Percentiles rank a stretch among this genome's conserved stretches.
phyloP scores from a whole-genome alignment of 2,329 filamentous ascomycete species.

The Ampelomyces quisqualis region DNA sequence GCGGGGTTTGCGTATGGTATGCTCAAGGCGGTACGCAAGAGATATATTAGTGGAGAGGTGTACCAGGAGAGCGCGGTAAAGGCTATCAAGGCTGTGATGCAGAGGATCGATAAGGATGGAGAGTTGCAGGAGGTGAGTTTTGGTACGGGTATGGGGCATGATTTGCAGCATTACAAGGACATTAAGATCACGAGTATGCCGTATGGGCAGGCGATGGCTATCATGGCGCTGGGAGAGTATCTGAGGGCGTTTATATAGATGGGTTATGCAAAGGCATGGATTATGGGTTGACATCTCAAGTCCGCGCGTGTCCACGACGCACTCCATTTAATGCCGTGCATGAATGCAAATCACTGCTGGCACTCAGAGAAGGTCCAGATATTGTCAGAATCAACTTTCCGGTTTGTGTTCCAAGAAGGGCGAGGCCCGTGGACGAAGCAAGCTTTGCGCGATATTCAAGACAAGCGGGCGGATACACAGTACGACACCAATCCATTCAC shows the following conservation, averaged over 20 bases:
- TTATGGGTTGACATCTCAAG: not conserved
- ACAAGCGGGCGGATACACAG: constrained; percentile 6
- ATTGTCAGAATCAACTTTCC: constrained; percentile 5
- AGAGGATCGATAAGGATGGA: constrained; percentile 64
- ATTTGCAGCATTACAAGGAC: constrained; percentile 73
- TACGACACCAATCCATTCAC: no score
- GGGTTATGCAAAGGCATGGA: not conserved
- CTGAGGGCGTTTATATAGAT: constrained; percentile 59
- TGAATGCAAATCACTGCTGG: not conserved
- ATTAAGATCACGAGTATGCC: constrained; percentile 79
- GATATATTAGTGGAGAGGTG: constrained; percentile 62
- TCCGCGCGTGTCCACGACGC: not conserved
- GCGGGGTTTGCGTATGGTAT: constrained; percentile 81
- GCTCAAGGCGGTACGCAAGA: constrained; percentile 69
- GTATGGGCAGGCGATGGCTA: constrained; percentile 81
- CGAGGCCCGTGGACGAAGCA: not conserved
- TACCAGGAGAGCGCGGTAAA: constrained; percentile 63
- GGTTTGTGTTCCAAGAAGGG: not conserved
- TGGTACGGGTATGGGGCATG: constrained; percentile 74
- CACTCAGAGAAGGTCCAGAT: constrained; percentile 6
- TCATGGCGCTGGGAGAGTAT: constrained; percentile 77
- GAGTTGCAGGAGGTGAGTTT: constrained; percentile 75
- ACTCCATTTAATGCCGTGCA: constrained; percentile 2
- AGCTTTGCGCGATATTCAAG: constrained; percentile 5
- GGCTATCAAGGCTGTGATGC: constrained; percentile 67